These are phyloP conservation scores for Syzygium grande DNA, from an alignment of 345 rosid genomes.

Conservation along the genomic window DNA sequence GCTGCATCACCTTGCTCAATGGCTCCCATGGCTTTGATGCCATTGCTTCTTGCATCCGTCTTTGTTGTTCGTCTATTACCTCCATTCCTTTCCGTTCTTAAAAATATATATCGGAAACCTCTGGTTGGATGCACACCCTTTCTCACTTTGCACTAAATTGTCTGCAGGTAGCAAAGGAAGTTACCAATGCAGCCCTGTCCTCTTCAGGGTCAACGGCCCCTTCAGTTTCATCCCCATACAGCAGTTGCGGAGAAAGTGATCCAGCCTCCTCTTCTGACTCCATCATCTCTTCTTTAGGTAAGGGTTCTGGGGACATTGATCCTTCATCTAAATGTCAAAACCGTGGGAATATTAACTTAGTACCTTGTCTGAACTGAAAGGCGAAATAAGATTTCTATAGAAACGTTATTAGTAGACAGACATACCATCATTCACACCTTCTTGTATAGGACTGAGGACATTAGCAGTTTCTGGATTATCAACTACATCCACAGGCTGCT, in stretches of 20 bases:
- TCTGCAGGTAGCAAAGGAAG: background rate
- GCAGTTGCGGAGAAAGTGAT: slow-evolving; percentile 72
- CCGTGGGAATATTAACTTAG: background rate
- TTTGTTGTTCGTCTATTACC: slow-evolving; percentile 62
- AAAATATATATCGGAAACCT: slow-evolving; percentile 23
- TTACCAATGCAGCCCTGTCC: slow-evolving; percentile 71
- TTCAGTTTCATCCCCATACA: slow-evolving; percentile 75
- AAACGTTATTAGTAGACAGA: background rate
- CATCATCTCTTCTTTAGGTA: slow-evolving; percentile 31
- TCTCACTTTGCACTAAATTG: too few species aligned
- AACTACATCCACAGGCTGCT: slow-evolving; percentile 18
- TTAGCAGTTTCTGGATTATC: slow-evolving; percentile 32
- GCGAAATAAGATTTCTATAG: background rate
- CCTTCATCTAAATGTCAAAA: slow-evolving; percentile 27
- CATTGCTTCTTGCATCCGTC: slow-evolving; percentile 61
- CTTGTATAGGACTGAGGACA: slow-evolving; percentile 25
- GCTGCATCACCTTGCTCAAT: too few species aligned
- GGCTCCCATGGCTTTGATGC: slow-evolving; percentile 36
- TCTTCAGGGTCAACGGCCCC: slow-evolving; percentile 95
- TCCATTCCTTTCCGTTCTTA: slow-evolving; percentile 37
- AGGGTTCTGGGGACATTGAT: slow-evolving; percentile 51
- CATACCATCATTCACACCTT: slow-evolving; percentile 34
- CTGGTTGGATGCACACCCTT: background rate
- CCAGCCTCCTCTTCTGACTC: slow-evolving; percentile 64
- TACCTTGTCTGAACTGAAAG: too few species aligned